Conservation (phyloP, 2,329 filamentous ascomycete genomes). For the Sclerotinia minor region DNA sequence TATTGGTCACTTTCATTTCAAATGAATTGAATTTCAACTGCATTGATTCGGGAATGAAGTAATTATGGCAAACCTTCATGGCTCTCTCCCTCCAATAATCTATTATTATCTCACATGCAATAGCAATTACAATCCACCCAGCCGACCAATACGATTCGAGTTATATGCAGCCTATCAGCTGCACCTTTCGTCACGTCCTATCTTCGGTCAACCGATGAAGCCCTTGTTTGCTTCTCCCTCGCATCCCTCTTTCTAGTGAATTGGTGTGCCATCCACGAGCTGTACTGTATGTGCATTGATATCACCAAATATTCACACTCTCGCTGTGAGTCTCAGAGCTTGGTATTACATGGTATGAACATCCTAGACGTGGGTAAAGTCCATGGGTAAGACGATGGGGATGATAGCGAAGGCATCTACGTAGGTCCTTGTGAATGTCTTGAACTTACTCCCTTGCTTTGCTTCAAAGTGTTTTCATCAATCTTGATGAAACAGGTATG, state of each 20-base stretch:
- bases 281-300: neutral
- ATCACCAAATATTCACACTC: conserved; percentile 1
- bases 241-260: neutral
- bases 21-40: neutral
- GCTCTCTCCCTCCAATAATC: conserved; percentile 15
- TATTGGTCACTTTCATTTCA: conserved; percentile 12
- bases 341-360: conserved; percentile 19
- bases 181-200: conserved; percentile 14
- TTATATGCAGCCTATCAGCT: conserved; percentile 17
- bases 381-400: conserved; percentile 1
- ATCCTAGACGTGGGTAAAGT: conserved; percentile 15
- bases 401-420: conserved; percentile 15
- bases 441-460: conserved; percentile 6
- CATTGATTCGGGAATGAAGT: conserved; percentile 21
- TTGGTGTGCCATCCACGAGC: conserved; percentile 2
- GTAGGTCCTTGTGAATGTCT: conserved; percentile 12
- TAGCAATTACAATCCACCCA: neutral
- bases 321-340: conserved; percentile 2
- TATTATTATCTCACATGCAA: conserved; percentile 19
- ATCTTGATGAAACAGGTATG: conserved; percentile 12
- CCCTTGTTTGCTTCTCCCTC: neutral
- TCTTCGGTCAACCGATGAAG: neutral
- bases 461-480: conserved; percentile 1
- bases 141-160: neutral
- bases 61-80: neutral